Base-by-base conservation (phyloP, 2,329 filamentous ascomycete genomes). In the Aphanoascus verrucosus region DNA sequence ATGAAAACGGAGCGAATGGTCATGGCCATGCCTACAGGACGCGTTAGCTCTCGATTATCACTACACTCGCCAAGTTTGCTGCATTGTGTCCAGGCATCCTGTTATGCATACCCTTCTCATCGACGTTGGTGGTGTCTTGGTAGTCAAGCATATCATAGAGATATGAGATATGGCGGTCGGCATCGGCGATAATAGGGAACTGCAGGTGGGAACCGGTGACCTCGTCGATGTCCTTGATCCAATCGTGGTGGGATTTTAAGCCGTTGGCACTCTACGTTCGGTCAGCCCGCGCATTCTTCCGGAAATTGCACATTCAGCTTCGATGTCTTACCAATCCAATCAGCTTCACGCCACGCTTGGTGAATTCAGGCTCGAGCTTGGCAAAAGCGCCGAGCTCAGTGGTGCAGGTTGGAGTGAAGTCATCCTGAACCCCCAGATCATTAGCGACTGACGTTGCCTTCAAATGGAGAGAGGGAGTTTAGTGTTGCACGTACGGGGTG, bases 1-100 rank as follows among this genome's bases (percentile, higher is more conserved):
- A 95, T 78, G 79, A 94, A 95, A 67, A 95, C 90, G 63, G 86
- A 88, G 65, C 90, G 88, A 74, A 96, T 94, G 63, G 90, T 95
- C 74, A 94, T 91, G 54, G 89, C 88, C 63, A 91, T 86, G 62
- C 62, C 61, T 53, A 14, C 34, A 5, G 23, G 19, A 50, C 48
- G 32, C 44, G 46, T 47, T 38, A 54, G 43, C n/a, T 17, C 34
- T 32, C 40, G n/a, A 34, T 6, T 50, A 23, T 17, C 31, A 5
- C n/a, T 9, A n/a, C 23, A 28, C 23, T 28, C 7, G 3, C 23
- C 23, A 28, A 14, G 38, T 15, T n/a, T 41, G 19, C 7, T 9
- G 19, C 1, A 41, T 15, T 8, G n/a, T 15, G 38, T 9, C 38
- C n/a, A 31, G 47, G 28, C 5, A n/a, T 37, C 5, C n/a, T 7